Conservation (phyloP, 768 basidiomycete species). For the Coprinellus micaceus region DNA sequence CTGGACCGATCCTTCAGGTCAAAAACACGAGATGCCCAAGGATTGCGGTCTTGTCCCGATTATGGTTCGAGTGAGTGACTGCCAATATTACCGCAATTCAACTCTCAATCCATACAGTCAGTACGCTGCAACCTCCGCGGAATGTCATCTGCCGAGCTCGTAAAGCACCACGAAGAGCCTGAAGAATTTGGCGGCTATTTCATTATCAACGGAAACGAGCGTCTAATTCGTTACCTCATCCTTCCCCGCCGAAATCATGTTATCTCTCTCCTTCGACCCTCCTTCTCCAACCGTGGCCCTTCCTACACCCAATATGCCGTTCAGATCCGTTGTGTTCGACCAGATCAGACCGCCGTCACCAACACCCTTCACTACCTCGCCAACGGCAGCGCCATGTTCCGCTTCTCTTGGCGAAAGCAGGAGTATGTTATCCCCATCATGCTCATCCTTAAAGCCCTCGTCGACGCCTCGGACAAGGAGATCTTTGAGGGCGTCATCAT, state of each 20-base stretch:
- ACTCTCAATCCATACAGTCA: slow-evolving; percentile 48
- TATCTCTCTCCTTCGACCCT: slow-evolving; percentile 85
- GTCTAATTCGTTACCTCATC: slow-evolving; percentile 95
- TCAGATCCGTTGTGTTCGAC: slow-evolving; percentile 91
- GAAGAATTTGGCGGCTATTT: slow-evolving; percentile 99
- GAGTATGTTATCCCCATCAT: slow-evolving; percentile 98
- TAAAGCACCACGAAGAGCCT: slow-evolving; percentile 89
- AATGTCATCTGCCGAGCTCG: slow-evolving; percentile 82
- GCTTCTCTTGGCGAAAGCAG: slow-evolving; percentile 96
- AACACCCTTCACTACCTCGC: slow-evolving; percentile 98
- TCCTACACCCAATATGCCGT: slow-evolving; percentile 94
- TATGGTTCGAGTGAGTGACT: slow-evolving; percentile 84
- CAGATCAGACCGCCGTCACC: slow-evolving; percentile 89
- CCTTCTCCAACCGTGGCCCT: slow-evolving; percentile 89
- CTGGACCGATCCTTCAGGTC: slow-evolving; percentile 76
- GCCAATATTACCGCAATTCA: not conserved
- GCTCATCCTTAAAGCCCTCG: slow-evolving; percentile 90
- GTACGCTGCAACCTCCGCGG: slow-evolving; percentile 87
- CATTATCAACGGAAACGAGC: slow-evolving; percentile 97
- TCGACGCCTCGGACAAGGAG: slow-evolving; percentile 89
- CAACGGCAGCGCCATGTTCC: slow-evolving; percentile 93
- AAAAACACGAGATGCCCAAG: slow-evolving; percentile 63
- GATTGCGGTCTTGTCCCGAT: slow-evolving; percentile 94
- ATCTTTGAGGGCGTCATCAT: slow-evolving; percentile 96
- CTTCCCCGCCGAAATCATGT: slow-evolving; percentile 95